Conservation (phyloP, 2,329 filamentous ascomycete genomes). For the Eutypa lata region DNA sequence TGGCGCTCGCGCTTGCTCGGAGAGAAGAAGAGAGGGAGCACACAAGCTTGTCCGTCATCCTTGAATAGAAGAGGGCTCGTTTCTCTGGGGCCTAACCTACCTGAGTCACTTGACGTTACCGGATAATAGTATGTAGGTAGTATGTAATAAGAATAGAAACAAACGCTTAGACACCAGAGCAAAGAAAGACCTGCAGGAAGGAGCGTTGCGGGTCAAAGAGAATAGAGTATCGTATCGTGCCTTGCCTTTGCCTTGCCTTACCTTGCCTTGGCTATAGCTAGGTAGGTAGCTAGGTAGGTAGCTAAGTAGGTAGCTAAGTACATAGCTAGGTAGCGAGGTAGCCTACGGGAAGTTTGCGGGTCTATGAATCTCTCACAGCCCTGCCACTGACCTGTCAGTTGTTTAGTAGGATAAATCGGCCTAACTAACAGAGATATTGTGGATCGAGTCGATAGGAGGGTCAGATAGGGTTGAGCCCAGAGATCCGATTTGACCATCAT, state of each 20-base stretch:
- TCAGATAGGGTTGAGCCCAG: constrained; percentile 2
- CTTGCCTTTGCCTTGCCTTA: too few species aligned
- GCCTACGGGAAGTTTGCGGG: constrained; percentile 1
- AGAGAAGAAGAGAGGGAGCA: not conserved
- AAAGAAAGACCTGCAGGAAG: not conserved
- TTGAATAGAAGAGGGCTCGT: not conserved
- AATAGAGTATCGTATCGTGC: not conserved
- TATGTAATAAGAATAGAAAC: not conserved
- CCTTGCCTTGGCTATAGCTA: too few species aligned
- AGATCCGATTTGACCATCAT: constrained; percentile 15
- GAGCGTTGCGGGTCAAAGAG: not conserved
- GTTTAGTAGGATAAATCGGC: constrained; percentile 5
- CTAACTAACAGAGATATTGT: constrained; percentile 7
- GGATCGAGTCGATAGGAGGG: constrained; percentile 8
- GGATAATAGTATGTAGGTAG: not conserved
- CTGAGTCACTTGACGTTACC: not conserved
- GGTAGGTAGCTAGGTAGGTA: too few species aligned
- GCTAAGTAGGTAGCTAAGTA: too few species aligned
- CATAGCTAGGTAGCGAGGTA: too few species aligned
- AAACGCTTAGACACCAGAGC: not conserved
- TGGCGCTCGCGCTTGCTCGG: not conserved
- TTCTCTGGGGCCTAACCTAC: not conserved
- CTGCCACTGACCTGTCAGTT: constrained; percentile 17
- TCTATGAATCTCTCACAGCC: constrained; percentile 14
- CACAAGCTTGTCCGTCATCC: not conserved